Conservation (phyloP, 2,329 filamentous ascomycete species). For the Thelonectria blattea region DNA sequence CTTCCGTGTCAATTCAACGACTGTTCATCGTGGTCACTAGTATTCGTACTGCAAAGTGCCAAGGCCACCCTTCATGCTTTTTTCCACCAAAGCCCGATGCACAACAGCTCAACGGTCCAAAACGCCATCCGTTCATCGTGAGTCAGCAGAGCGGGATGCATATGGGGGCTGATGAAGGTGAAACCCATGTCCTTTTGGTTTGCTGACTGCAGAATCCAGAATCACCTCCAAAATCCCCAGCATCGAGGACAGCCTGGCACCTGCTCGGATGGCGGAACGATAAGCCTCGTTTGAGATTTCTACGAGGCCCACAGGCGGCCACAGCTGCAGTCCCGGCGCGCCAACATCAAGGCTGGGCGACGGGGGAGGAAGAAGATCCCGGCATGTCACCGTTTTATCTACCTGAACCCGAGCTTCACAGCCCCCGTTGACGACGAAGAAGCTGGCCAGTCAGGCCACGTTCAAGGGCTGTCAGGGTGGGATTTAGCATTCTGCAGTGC, state of each 20-base stretch:
- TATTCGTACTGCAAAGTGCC: no score
- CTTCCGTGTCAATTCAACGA: no score
- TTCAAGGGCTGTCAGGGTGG: not conserved
- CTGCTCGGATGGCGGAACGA: constrained; percentile 1
- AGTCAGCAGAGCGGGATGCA: no score
- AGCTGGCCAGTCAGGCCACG: not conserved
- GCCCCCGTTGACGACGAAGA: not conserved
- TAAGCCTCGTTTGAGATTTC: not conserved
- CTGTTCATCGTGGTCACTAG: no score
- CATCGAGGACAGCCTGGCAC: not conserved
- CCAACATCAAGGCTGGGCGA: not conserved
- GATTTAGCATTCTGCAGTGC: not conserved
- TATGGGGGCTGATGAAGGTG: no score
- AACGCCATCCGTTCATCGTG: no score
- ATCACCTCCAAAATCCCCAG: not conserved
- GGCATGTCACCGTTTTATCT: constrained; percentile 4
- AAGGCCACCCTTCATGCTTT: no score
- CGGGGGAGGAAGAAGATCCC: not conserved
- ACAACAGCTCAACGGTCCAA: no score
- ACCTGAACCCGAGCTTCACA: not conserved
- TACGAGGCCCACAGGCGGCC: no score
- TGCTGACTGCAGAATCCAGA: no score
- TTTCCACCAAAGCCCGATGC: no score
- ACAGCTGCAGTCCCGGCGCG: not conserved
- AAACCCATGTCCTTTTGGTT: no score